Conservation (phyloP, 805 yeast genomes). For the Starmerella apis region DNA sequence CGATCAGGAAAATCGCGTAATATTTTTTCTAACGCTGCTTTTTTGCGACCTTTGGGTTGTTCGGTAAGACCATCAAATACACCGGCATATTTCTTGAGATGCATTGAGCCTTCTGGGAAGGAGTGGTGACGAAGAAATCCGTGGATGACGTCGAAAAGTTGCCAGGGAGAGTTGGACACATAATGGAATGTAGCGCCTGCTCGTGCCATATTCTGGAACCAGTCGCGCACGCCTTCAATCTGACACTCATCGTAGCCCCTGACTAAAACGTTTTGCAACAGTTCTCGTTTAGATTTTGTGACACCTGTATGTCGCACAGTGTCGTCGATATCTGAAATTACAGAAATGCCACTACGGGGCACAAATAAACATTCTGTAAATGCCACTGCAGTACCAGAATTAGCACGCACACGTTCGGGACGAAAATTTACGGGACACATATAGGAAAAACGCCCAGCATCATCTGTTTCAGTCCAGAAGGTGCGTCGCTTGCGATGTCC, state of each 20-base stretch:
- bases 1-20: constrained; percentile 64
- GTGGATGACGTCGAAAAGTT: constrained; percentile 51
- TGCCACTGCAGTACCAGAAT: constrained; percentile 8
- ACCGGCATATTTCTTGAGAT: constrained; percentile 78
- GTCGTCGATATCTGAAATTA: constrained; percentile 90
- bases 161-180: constrained; percentile 95
- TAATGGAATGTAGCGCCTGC: constrained; percentile 65
- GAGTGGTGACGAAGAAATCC: constrained; percentile 46
- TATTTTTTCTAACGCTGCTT: constrained; percentile 50
- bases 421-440: constrained; percentile 19
- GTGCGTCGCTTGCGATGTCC: constrained; percentile 16
- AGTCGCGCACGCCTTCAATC: constrained; percentile 61
- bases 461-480: constrained; percentile 24
- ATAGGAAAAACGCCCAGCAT: constrained; percentile 24
- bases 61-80: constrained; percentile 72
- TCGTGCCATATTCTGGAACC: constrained; percentile 49
- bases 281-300: constrained; percentile 71
- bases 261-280: constrained; percentile 67
- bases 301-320: constrained; percentile 88
- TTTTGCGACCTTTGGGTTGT: constrained; percentile 75
- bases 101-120: constrained; percentile 74
- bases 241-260: constrained; percentile 56
- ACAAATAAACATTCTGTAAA: constrained; percentile 18
- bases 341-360: constrained; percentile 43
- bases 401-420: constrained; percentile 17